Base-by-base conservation (phyloP, 176 grass and related monocot genomes). In the Carex cristatella region DNA sequence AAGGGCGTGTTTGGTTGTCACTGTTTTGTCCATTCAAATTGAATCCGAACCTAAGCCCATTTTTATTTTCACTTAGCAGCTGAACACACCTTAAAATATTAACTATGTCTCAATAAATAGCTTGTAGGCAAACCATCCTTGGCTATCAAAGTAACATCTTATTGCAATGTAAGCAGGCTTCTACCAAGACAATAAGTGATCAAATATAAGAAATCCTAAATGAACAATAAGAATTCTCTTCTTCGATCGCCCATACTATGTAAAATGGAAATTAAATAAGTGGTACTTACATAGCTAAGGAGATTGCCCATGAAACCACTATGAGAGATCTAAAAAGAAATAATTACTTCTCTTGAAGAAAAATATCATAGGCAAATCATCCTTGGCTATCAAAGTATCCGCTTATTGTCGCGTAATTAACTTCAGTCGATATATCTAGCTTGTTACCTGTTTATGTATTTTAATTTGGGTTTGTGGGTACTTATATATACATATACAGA, bases 301-400 rank as follows among this genome's bases (percentile, higher is more conserved):
- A 65, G 58, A 81, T 81, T 65, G 79, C 79, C 79, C 56, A 65
- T 65, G 40, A 65, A 46, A 65, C 79, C 33, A 65, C 9, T 28
- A 16, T 9, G 19, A 81, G 57, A 65, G n/a, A 81, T 56, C 6
- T 42, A 81, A 27, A 40, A 61, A 81, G 13, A 4, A 30, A 65
- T 27, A 40, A 27, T 13, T 81, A 48, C 58, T 12, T 7, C 51
- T 79, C 15, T 6, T 5, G 1, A 13, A 48, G 19, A 64, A 65
- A 65, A 37, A 60, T 1, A 46, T 81, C 19, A 63, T 49, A 81
- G 79, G 61, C 79, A 81, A 81, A 65, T 81, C 79, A 81, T 81
- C 59, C 79, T 81, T 81, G 79, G 79, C 79, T 81, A 81, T 81
- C 35, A 81, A 81, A 81, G 60, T 81, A 81, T 81, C 79, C 57